Evolutionary conservation across 2,329 filamentous ascomycete species (phyloP).

Genomic region (Penicillium sclerotiorum): DNA sequence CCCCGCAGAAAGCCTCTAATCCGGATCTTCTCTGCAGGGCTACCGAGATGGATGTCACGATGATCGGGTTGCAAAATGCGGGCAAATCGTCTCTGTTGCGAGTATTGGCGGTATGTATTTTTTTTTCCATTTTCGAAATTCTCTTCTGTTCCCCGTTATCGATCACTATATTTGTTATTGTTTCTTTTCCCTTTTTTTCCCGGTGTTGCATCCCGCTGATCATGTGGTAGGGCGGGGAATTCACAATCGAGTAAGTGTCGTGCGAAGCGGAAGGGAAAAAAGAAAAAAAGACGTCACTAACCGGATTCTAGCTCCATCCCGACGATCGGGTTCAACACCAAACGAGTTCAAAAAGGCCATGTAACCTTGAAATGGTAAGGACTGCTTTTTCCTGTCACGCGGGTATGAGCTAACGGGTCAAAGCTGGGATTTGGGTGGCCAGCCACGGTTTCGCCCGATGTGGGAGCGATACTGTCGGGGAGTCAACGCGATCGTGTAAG

Average conservation of each 20-base stretch:
- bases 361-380: conserved; percentile 90
- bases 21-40: conserved; percentile 63
- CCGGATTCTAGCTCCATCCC: conserved; percentile 78
- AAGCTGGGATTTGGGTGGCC: conserved; percentile 94
- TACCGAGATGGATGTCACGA: conserved; percentile 99
- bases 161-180: conserved; percentile 17
- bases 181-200: conserved; percentile 13
- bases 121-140: neutral
- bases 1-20: conserved; percentile 32
- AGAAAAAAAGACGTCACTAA: neutral
- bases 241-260: conserved; percentile 89
- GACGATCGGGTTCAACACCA: conserved; percentile 99
- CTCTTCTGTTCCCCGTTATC: neutral
- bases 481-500: conserved; percentile 91
- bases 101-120: conserved; percentile 81
- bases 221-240: conserved; percentile 79
- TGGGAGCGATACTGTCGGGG: conserved; percentile 99
- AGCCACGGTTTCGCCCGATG: conserved; percentile 96
- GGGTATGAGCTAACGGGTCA: conserved; percentile 16
- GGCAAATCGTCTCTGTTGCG: conserved; percentile 94
- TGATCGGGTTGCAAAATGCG: conserved; percentile 97
- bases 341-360: conserved; percentile 95
- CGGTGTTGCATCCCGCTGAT: conserved; percentile 17
- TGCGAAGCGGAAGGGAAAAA: neutral
- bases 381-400: conserved; percentile 16